phyloP scores from a whole-genome alignment of 2,329 filamentous ascomycete genomes.

The Dothidotthia symphoricarpi region DNA sequence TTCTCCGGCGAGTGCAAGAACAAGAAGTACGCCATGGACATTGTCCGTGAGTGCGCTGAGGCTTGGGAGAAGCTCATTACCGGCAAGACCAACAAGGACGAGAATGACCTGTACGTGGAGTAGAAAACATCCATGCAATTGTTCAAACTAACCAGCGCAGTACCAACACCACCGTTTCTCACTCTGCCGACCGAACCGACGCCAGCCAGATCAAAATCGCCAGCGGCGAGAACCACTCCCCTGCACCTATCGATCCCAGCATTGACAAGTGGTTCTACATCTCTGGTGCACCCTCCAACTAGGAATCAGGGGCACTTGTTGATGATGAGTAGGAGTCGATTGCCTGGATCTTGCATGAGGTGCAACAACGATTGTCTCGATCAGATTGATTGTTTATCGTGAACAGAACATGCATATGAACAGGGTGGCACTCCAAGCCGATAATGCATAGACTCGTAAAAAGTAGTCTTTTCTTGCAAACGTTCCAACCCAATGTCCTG shows the following conservation, averaged over 20 bases:
- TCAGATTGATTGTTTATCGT: not conserved
- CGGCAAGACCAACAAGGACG: constrained; percentile 77
- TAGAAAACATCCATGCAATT: constrained; percentile 26
- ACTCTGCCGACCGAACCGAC: constrained; percentile 71
- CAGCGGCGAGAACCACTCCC: constrained; percentile 71
- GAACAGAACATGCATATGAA: too few species aligned
- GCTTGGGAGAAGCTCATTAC: constrained; percentile 96
- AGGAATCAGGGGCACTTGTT: constrained; percentile 17
- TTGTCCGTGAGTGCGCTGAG: constrained; percentile 92
- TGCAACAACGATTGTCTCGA: not conserved
- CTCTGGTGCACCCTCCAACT: constrained; percentile 75
- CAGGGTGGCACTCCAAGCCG: not conserved
- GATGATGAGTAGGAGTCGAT: not conserved
- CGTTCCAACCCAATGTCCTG: constrained; percentile 16
- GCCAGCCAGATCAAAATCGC: constrained; percentile 73
- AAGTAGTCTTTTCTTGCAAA: constrained; percentile 9
- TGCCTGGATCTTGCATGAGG: not conserved
- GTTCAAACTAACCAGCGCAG: constrained; percentile 48
- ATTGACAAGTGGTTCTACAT: constrained; percentile 99
- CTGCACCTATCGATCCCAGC: constrained; percentile 88
- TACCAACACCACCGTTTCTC: constrained; percentile 73
- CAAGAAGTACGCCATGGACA: constrained; percentile 96
- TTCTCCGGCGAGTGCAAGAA: constrained; percentile 99
- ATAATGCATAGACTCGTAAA: constrained; percentile 20
- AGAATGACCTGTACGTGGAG: constrained; percentile 74